Conservation (phyloP, 345 rosid genomes). For the Eucalyptus cloeziana region DNA sequence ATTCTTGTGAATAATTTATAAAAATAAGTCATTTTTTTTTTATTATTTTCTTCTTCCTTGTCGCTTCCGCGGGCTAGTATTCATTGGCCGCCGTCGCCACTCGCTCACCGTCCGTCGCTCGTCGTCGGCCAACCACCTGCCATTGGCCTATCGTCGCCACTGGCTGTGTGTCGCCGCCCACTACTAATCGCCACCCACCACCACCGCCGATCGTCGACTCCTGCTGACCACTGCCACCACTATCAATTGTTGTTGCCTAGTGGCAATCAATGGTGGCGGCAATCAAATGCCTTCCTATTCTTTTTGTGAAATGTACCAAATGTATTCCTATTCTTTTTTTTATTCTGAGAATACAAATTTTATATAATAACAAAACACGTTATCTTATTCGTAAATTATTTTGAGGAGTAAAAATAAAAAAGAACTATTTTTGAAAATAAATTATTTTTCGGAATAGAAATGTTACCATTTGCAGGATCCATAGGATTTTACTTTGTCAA, state of each 20-base stretch:
- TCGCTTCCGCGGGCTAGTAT: fast-evolving
- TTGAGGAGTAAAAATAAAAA: fast-evolving
- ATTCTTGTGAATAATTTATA: too few species aligned
- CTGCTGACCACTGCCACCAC: fast-evolving
- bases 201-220: fast-evolving
- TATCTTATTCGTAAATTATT: too few species aligned
- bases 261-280: too few species aligned
- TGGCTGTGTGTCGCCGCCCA: fast-evolving
- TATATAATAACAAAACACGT: too few species aligned
- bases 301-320: too few species aligned
- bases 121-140: fast-evolving
- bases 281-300: fast-evolving
- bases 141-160: too few species aligned
- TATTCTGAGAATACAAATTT: fast-evolving
- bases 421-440: fast-evolving
- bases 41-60: too few species aligned
- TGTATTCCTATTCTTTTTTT: fast-evolving
- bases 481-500: too few species aligned
- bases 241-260: too few species aligned
- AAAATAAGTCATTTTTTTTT: too few species aligned
- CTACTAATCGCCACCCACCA: fast-evolving
- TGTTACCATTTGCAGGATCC: too few species aligned
- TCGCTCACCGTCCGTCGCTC: fast-evolving
- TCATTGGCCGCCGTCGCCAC: fast-evolving
- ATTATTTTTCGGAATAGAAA: too few species aligned